Conservation (phyloP, 2,329 filamentous ascomycete species). For the Dactylella cylindrospora region DNA sequence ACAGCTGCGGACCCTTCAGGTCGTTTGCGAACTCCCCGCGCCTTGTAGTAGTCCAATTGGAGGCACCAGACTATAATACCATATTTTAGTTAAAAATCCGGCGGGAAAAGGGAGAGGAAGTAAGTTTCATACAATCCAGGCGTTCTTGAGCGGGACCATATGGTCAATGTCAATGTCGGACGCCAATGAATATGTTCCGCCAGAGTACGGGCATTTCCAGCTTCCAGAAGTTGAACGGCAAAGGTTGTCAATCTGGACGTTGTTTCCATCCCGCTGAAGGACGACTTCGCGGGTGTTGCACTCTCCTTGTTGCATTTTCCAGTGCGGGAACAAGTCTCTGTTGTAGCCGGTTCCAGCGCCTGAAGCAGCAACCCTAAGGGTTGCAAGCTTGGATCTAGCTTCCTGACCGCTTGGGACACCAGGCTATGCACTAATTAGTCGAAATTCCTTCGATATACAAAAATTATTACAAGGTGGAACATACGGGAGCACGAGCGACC, state of each 20-base stretch:
- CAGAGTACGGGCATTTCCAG: constrained; percentile 75
- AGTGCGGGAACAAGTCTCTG: constrained; percentile 70
- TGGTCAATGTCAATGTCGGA: constrained; percentile 80
- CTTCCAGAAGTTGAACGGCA: constrained; percentile 67
- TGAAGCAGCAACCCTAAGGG: constrained; percentile 6
- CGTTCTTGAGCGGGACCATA: constrained; percentile 76
- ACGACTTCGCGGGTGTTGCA: constrained; percentile 76
- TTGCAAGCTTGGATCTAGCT: constrained; percentile 16
- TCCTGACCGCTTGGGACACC: constrained; percentile 15
- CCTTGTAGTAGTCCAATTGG: constrained; percentile 67
- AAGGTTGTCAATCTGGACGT: constrained; percentile 61
- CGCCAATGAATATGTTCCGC: constrained; percentile 67
- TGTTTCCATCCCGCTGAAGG: constrained; percentile 70
- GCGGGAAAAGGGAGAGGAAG: neutral
- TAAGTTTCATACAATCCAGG: constrained; percentile 61
- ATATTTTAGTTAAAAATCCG: neutral
- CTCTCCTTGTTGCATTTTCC: constrained; percentile 64
- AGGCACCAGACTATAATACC: constrained; percentile 64
- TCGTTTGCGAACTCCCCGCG: constrained; percentile 76
- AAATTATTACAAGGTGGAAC: neutral
- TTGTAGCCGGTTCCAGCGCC: constrained; percentile 46
- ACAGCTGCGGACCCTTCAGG: constrained; percentile 70
- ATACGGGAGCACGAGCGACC: constrained; percentile 10
- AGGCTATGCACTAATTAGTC: no score
- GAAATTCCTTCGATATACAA: no score